Evolutionary conservation across 2,329 filamentous ascomycete species (phyloP).

Genomic region (Fusarium albidum): DNA sequence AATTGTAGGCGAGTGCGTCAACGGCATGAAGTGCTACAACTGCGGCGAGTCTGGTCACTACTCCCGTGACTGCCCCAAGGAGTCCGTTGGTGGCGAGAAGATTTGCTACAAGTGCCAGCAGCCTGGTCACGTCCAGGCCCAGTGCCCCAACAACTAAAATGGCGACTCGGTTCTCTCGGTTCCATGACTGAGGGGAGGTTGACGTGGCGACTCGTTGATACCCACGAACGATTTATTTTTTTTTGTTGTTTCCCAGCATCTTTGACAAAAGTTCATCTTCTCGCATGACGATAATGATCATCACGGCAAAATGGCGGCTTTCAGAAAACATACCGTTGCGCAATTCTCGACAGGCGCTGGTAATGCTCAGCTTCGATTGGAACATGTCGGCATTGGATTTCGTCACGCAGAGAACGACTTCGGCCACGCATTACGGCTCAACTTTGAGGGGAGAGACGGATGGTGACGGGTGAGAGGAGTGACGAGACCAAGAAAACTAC

Average conservation of each 20-base stretch:
- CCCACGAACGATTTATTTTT: slow-evolving; percentile 48
- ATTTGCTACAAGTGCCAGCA: slow-evolving; percentile 97
- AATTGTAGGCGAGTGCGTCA: slow-evolving; percentile 83
- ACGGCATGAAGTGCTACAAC: slow-evolving; percentile 99
- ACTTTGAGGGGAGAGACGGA: slow-evolving; percentile 39
- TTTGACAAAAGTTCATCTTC: slow-evolving; percentile 43
- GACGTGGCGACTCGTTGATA: slow-evolving; percentile 54
- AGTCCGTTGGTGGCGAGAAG: slow-evolving; percentile 85
- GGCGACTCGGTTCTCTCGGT: slow-evolving; percentile 37
- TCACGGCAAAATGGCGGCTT: slow-evolving; percentile 40
- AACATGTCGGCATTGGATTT: slow-evolving; percentile 44
- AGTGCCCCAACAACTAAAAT: slow-evolving; percentile 82
- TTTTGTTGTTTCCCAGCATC: slow-evolving; percentile 40
- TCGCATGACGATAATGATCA: slow-evolving; percentile 44
- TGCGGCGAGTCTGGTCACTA: slow-evolving; percentile 94
- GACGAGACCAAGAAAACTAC: slow-evolving; percentile 36
- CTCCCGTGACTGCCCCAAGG: slow-evolving; percentile 94
- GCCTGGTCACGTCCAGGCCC: slow-evolving; percentile 88
- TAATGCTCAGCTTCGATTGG: slow-evolving; percentile 38
- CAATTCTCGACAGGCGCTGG: slow-evolving; percentile 38
- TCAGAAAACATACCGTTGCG: slow-evolving; percentile 40
- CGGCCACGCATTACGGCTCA: slow-evolving; percentile 36
- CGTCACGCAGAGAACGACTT: slow-evolving; percentile 39
- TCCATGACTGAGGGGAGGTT: slow-evolving; percentile 41
- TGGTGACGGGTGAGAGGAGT: slow-evolving; percentile 41